phyloP scores from a whole-genome alignment of 345 rosid species.

The Brassica nigra region DNA sequence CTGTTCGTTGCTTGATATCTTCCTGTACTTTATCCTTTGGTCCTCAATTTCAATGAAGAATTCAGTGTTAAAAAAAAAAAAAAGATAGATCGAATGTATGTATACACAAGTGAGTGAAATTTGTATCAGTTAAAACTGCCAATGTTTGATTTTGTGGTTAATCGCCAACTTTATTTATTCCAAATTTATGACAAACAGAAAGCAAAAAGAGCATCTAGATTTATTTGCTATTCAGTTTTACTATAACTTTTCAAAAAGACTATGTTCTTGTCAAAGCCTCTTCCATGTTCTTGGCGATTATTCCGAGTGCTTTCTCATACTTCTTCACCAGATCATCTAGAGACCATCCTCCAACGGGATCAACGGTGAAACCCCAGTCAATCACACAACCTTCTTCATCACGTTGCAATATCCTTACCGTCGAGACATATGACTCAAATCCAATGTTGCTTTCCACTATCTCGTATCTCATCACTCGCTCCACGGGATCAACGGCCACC shows the following conservation, averaged over 20 bases:
- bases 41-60: too few species aligned
- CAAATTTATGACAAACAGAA: neutral
- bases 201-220: neutral
- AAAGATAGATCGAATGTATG: too few species aligned
- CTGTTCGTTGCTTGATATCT: too few species aligned
- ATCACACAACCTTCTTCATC: conserved; percentile 51
- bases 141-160: too few species aligned
- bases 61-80: too few species aligned
- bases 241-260: conserved; percentile 2
- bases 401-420: conserved; percentile 43
- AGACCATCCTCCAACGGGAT: conserved; percentile 56
- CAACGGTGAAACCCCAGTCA: conserved; percentile 60
- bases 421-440: conserved; percentile 55
- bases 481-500: conserved; percentile 44
- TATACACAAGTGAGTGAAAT: too few species aligned
- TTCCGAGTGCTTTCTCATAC: conserved; percentile 24
- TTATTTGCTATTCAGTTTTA: neutral
- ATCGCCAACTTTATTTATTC: too few species aligned
- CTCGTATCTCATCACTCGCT: conserved; percentile 49
- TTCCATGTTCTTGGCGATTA: conserved; percentile 37
- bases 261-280: conserved; percentile 17
- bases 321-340: conserved; percentile 46
- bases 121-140: too few species aligned
- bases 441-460: conserved; percentile 62
- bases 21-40: too few species aligned